Evolutionary conservation across 176 grass and related monocot genomes (phyloP).

Genomic region (bread wheat (Triticum aestivum)): DNA sequence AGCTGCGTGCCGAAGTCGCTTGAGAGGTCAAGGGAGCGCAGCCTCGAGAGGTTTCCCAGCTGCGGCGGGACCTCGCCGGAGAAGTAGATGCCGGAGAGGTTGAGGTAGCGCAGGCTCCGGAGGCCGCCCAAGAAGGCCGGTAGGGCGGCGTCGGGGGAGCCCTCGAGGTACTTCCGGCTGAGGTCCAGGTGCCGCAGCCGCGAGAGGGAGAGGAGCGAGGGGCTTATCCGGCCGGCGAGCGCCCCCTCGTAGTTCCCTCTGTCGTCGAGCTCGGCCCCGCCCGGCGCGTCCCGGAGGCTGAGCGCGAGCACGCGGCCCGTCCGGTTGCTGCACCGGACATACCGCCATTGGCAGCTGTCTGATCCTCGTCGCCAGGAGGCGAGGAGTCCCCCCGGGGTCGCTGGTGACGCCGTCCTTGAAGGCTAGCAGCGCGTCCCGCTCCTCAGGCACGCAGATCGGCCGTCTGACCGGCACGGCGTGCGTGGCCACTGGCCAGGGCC

Average conservation of each 20-base stretch:
- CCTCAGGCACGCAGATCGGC: not conserved
- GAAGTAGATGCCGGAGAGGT: constrained; percentile 1
- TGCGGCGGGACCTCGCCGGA: not conserved
- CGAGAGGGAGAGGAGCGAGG: constrained; percentile 10
- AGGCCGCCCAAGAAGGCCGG: constrained; percentile 14
- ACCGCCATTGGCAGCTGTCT: constrained; percentile 24
- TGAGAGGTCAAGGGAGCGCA: constrained; percentile 12
- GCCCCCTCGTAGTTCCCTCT: not conserved
- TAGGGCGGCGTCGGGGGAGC: not conserved
- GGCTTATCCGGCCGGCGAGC: constrained; percentile 18
- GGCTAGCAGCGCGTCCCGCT: not conserved
- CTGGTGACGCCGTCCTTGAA: constrained; percentile 27
- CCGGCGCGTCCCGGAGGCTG: not conserved
- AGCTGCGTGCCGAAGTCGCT: not conserved
- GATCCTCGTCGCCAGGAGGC: not conserved
- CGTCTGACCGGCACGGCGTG: not conserved
- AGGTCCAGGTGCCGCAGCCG: constrained; percentile 19
- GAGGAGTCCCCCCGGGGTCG: constrained; percentile 6
- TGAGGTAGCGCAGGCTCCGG: not conserved
- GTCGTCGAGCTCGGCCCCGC: not conserved
- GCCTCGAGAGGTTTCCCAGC: constrained; percentile 12
- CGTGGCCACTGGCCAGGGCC: not conserved
- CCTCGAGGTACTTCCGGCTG: constrained; percentile 6
- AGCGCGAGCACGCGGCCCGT: constrained; percentile 5
- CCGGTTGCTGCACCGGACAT: constrained; percentile 15